Evolutionary conservation across 2,329 filamentous ascomycete genomes (phyloP).

Genomic region (Phialophora verrucosa): DNA sequence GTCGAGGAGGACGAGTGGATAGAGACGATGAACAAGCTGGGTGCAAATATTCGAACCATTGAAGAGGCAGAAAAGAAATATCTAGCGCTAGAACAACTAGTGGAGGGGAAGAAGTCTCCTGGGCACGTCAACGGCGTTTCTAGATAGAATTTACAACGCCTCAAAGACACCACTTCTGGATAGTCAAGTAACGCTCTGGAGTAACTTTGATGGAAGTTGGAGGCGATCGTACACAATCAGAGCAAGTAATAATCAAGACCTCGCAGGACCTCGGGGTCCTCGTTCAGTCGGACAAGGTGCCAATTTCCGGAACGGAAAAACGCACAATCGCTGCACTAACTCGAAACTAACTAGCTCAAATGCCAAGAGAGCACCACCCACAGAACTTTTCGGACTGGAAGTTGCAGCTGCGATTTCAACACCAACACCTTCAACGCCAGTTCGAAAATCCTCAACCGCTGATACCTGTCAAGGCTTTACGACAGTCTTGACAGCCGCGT

Average conservation of each 20-base stretch:
- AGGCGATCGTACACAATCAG: not conserved
- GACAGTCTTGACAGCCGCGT: slow-evolving; percentile 47
- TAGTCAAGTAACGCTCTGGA: not conserved
- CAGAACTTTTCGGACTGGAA: slow-evolving; percentile 9
- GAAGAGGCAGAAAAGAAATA: slow-evolving; percentile 78
- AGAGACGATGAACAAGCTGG: slow-evolving; percentile 96
- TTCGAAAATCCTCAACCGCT: slow-evolving; percentile 43
- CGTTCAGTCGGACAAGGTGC: not conserved
- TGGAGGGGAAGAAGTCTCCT: slow-evolving; percentile 8
- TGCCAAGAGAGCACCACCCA: not conserved
- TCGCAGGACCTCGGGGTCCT: not conserved
- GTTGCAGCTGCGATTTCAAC: slow-evolving; percentile 6
- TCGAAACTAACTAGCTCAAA: not conserved
- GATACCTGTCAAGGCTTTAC: slow-evolving; percentile 49
- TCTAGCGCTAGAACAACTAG: slow-evolving; percentile 49
- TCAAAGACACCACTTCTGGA: not conserved
- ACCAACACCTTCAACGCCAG: slow-evolving; percentile 1
- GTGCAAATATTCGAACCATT: slow-evolving; percentile 88
- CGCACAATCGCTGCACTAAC: not conserved
- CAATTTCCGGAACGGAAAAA: not conserved
- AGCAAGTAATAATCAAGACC: not conserved
- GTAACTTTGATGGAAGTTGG: not conserved
- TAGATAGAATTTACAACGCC: slow-evolving; percentile 21
- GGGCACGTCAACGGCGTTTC: slow-evolving; percentile 29
- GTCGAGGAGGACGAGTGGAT: slow-evolving; percentile 90